A percentile compares a stretch with the other conserved stretches of the same genome.
phyloP scores from a whole-genome alignment of 1,284 basidiomycete species.

The Ceratobasidium theobromae region DNA sequence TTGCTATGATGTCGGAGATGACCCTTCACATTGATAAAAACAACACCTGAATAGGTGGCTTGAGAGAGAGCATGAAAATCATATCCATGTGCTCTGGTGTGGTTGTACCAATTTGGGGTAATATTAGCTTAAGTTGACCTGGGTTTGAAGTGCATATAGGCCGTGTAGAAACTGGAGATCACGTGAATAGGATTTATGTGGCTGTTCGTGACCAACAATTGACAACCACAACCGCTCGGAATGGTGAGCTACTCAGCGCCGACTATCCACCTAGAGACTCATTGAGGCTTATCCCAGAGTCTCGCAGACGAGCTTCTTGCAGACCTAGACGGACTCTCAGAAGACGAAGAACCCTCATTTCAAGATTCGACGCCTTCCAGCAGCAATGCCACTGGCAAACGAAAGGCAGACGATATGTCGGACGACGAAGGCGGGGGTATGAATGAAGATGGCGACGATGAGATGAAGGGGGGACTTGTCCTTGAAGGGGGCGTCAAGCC shows the following conservation, averaged over 20 bases:
- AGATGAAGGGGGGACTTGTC: slow-evolving; percentile 59
- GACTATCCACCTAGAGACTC: not conserved
- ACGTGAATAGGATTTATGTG: slow-evolving; percentile 1
- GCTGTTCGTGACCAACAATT: not conserved
- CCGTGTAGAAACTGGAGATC: not conserved
- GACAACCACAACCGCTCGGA: not conserved
- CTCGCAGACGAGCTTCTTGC: slow-evolving; percentile 87
- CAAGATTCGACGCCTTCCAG: slow-evolving; percentile 47
- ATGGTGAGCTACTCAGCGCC: slow-evolving; percentile 5
- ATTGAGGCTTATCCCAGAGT: slow-evolving; percentile 29
- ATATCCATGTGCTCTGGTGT: not conserved
- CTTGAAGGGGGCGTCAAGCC: slow-evolving; percentile 88
- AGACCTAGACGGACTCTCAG: slow-evolving; percentile 78
- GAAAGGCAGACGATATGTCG: slow-evolving; percentile 52
- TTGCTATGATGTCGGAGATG: slow-evolving; percentile 5
- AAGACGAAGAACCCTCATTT: slow-evolving; percentile 53
- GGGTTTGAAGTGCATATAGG: too few species aligned
- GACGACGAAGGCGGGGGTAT: slow-evolving; percentile 50
- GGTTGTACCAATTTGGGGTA: not conserved
- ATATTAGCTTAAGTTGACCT: too few species aligned
- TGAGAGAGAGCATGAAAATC: not conserved
- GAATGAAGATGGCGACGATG: slow-evolving; percentile 45
- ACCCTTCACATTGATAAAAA: not conserved
- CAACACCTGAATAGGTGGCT: too few species aligned
- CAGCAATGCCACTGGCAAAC: slow-evolving; percentile 28